Evolutionary conservation across 768 basidiomycete species (phyloP).

Genomic region (Russula griseocarnosa): DNA sequence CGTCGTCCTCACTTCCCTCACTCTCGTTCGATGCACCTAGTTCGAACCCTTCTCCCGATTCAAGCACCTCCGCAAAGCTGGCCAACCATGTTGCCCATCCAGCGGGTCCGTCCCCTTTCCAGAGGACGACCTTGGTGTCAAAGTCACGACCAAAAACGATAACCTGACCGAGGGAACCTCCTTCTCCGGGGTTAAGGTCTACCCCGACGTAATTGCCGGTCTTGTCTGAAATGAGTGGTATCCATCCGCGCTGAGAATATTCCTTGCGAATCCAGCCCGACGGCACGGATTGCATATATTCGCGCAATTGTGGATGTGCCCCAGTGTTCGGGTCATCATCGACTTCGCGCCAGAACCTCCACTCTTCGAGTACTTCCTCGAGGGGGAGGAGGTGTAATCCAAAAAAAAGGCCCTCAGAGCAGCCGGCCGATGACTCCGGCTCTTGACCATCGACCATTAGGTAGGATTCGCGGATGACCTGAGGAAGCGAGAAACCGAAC

Average conservation of each 20-base stretch:
- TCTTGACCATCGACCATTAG: constrained; percentile 90
- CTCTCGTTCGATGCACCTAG: constrained; percentile 53
- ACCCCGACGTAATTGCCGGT: constrained; percentile 96
- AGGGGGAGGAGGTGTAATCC: constrained; percentile 90
- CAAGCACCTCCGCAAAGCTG: constrained; percentile 86
- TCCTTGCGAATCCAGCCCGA: constrained; percentile 82
- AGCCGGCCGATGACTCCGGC: constrained; percentile 80
- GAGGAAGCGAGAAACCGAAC: constrained; percentile 79
- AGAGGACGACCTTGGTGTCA: constrained; percentile 95
- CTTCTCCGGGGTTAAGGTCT: constrained; percentile 82
- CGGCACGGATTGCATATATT: constrained; percentile 85
- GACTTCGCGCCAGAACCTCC: constrained; percentile 94
- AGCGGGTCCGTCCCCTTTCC: constrained; percentile 81
- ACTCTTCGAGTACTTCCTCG: constrained; percentile 92
- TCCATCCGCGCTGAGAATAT: constrained; percentile 95
- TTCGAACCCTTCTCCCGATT: constrained; percentile 85
- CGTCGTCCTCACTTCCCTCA: constrained; percentile 74
- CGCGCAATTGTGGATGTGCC: constrained; percentile 64
- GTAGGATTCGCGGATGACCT: constrained; percentile 88
- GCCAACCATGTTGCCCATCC: constrained; percentile 97
- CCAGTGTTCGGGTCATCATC: constrained; percentile 86
- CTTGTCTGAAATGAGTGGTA: constrained; percentile 91
- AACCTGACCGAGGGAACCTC: constrained; percentile 81
- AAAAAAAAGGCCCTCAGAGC: constrained; percentile 89
- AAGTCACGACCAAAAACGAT: constrained; percentile 99